Conservation (phyloP, 2,329 filamentous ascomycete genomes). For the Trichoderma endophyticum region DNA sequence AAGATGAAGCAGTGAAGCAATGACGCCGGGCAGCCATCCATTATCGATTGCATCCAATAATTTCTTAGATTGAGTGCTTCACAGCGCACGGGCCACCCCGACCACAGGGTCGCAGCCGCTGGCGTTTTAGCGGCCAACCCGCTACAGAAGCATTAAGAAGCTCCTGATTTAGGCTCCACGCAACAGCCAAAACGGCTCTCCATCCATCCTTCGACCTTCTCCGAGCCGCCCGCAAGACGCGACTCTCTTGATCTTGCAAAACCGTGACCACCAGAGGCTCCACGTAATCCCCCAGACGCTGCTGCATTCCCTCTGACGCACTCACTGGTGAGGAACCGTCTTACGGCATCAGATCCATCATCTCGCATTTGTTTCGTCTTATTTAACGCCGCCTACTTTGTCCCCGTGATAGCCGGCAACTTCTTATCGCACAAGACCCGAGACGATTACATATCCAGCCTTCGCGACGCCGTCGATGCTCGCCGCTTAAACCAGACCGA, state of each 20-base stretch:
- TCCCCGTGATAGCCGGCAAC: neutral
- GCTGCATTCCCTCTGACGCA: neutral
- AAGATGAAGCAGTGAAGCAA: neutral
- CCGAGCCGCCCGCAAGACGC: slow-evolving; percentile 16
- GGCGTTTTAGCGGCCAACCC: neutral
- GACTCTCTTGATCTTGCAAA: slow-evolving; percentile 5
- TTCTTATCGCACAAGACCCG: neutral
- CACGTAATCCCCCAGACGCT: neutral
- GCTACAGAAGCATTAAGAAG: neutral
- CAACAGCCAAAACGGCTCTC: neutral
- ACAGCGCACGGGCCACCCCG: slow-evolving; percentile 18
- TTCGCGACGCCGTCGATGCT: slow-evolving; percentile 27
- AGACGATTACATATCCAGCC: slow-evolving; percentile 14
- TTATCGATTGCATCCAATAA: neutral
- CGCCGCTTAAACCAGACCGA: slow-evolving; percentile 25
- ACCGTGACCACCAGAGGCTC: neutral
- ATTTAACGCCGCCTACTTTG: neutral
- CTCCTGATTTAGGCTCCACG: slow-evolving; percentile 3
- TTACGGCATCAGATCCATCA: neutral
- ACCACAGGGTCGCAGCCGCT: slow-evolving; percentile 10
- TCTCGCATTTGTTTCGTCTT: neutral
- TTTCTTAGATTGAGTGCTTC: neutral
- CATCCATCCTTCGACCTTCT: neutral
- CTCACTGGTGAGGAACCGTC: neutral
- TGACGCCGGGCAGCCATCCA: neutral